Conservation (phyloP, 257 asterid species). For the Ilex aquifolium region DNA sequence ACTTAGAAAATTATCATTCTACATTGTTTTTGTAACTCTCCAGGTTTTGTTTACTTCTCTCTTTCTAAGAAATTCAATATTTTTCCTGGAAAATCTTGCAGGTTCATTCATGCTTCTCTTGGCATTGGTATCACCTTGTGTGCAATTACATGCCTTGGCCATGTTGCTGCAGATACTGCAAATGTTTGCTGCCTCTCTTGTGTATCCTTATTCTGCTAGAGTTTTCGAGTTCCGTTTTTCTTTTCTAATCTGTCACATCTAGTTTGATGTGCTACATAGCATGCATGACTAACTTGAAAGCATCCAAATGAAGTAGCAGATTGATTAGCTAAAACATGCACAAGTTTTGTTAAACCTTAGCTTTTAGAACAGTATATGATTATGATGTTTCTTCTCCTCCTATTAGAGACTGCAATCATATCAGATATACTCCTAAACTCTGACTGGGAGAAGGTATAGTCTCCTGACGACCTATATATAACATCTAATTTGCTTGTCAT, state of each 20-base stretch:
- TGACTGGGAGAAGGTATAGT: conserved; percentile 40
- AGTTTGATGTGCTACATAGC: too few species aligned
- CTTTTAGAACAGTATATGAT: conserved; percentile 30
- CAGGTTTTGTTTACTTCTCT: not conserved
- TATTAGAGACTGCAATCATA: conserved; percentile 33
- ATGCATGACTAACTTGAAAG: too few species aligned
- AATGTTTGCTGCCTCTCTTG: conserved; percentile 34
- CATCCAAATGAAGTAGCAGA: too few species aligned
- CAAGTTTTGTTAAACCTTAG: conserved; percentile 30
- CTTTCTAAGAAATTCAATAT: not conserved
- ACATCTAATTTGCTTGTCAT: too few species aligned
- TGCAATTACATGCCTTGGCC: conserved; percentile 52
- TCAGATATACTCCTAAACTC: conserved; percentile 37
- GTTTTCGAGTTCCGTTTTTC: not conserved
- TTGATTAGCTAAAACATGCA: too few species aligned
- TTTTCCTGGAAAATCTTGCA: conserved; percentile 16
- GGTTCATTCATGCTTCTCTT: conserved; percentile 54
- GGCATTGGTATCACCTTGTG: conserved; percentile 47
- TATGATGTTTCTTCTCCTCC: conserved; percentile 34
- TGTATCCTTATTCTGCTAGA: conserved; percentile 35
- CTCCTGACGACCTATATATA: not conserved
- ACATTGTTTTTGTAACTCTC: not conserved
- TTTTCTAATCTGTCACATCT: not conserved
- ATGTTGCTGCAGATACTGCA: conserved; percentile 44
- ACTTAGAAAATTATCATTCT: not conserved